These are phyloP conservation scores for Ophiosphaerella korrae DNA, from an alignment of 2,329 filamentous ascomycete species.

Conservation along the genomic window DNA sequence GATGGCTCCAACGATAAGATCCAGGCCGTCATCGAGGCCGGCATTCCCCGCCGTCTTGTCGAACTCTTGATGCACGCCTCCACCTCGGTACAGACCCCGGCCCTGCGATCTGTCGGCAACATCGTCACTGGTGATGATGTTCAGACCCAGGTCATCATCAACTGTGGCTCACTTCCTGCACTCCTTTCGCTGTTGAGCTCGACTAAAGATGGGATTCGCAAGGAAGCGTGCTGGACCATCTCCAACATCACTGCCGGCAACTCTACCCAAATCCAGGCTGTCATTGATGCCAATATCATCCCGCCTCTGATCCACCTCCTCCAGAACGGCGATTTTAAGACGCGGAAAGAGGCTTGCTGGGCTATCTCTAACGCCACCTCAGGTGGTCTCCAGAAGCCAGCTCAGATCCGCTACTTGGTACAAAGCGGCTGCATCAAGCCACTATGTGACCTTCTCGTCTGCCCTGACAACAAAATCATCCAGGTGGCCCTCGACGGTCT, in stretches of 20 bases:
- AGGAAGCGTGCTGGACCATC: constrained; percentile 99
- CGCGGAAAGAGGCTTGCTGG: constrained; percentile 98
- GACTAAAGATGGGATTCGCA: constrained; percentile 97
- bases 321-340: constrained; percentile 97
- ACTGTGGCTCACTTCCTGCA: constrained; percentile 90
- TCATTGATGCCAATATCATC: constrained; percentile 96
- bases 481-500: constrained; percentile 96
- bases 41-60: constrained; percentile 93
- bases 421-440: constrained; percentile 95
- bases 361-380: constrained; percentile 98
- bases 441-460: constrained; percentile 89
- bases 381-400: constrained; percentile 96
- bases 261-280: constrained; percentile 94
- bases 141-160: constrained; percentile 99
- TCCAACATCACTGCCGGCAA: constrained; percentile 99
- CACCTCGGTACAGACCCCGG: constrained; percentile 96
- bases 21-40: constrained; percentile 97
- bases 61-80: constrained; percentile 98
- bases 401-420: constrained; percentile 96
- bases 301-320: constrained; percentile 94
- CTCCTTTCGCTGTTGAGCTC: constrained; percentile 94
- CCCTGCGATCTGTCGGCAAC: constrained; percentile 95
- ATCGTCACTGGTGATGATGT: constrained; percentile 99
- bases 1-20: constrained; percentile 99
- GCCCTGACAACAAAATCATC: constrained; percentile 99